Base-by-base conservation (phyloP, 176 grass and related monocot genomes). In the Oryza nivara region DNA sequence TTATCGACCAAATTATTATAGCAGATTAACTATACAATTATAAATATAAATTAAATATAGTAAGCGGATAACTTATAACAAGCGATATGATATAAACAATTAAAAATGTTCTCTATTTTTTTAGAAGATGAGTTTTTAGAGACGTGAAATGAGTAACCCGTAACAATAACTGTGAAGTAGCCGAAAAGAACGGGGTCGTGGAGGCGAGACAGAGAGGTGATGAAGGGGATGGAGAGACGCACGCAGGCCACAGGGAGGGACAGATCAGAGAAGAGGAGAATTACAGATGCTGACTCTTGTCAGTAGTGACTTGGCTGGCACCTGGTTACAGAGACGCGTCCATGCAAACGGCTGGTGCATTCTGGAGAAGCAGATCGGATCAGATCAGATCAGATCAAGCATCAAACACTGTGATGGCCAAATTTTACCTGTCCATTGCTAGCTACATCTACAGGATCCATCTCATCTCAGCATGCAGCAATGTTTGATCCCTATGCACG, bases 271-370 rank as follows among this genome's bases (percentile, higher is more conserved):
- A 36, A 4, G 32, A 36, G 28, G 30, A 23, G 66, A 85, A 11
- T 38, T 64, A 25, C 20, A 40, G 76, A 80, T 9, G 43, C 77
- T 7, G 63, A 69, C 47, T 4, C 52, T 58, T 58, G 3, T 2
- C 9, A 58, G 4, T 19, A 23, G 20, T n/a, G 82, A 68, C 20
- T 1, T 26, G 65, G 22, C 16, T 25, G 25, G 47, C 85, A 75
- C 77, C 70, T 81, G 78, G 12, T 65, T 83, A 51, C 43, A 72
- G 66, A 47, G 28, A 78, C 38, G 5, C 5, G 16, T 58, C 6
- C 48, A 65, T 16, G 23, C 34, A 63, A 63, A 63, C 58, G 58
- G n/a, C 20, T 20, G 13, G 58, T 43, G 30, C 30, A 73, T 78
- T 70, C 61, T 19, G 23, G 34, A 63, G 72, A 1, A 58, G 20